These are phyloP conservation scores for Rhizomucor miehei DNA, from an alignment of 371 early-diverging fungal species.

Conservation along the genomic window DNA sequence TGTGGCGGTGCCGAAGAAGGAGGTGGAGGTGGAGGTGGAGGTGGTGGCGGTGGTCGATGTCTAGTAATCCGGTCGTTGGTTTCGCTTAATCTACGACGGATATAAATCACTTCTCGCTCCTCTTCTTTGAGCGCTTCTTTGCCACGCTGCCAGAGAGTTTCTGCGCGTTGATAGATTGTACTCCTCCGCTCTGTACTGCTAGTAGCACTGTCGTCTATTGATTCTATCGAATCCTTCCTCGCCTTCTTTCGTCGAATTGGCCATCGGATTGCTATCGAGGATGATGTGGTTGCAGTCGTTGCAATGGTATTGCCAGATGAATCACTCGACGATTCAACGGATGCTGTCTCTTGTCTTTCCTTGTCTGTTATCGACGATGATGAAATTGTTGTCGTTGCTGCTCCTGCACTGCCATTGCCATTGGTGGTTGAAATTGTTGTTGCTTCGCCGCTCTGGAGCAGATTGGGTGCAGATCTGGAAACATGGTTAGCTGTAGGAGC, in stretches of 20 bases:
- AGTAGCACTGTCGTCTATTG: neutral
- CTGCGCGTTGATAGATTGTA: constrained; percentile 9
- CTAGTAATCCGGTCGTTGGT: too few relatives aligned
- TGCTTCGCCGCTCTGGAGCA: neutral
- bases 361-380: neutral
- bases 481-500: neutral
- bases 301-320: neutral
- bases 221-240: constrained; percentile 5
- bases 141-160: constrained; percentile 10
- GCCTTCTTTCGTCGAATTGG: constrained; percentile 10
- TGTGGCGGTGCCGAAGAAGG: too few relatives aligned
- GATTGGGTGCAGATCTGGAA: constrained; percentile 9
- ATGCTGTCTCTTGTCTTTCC: constrained; percentile 1
- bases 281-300: constrained; percentile 5
- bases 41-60: too few relatives aligned
- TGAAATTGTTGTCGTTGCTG: neutral
- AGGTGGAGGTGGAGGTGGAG: too few relatives aligned
- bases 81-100: too few relatives aligned
- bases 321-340: constrained; percentile 5
- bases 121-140: constrained; percentile 8
- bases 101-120: neutral
- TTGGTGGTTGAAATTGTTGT: neutral
- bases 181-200: neutral
- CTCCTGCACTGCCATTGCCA: neutral
- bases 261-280: constrained; percentile 8